Evolutionary conservation across 1,284 basidiomycete genomes (phyloP), one percentile per base, ranked within the genome.

Genomic region (Leccinum olivaceoglutinosum): DNA sequence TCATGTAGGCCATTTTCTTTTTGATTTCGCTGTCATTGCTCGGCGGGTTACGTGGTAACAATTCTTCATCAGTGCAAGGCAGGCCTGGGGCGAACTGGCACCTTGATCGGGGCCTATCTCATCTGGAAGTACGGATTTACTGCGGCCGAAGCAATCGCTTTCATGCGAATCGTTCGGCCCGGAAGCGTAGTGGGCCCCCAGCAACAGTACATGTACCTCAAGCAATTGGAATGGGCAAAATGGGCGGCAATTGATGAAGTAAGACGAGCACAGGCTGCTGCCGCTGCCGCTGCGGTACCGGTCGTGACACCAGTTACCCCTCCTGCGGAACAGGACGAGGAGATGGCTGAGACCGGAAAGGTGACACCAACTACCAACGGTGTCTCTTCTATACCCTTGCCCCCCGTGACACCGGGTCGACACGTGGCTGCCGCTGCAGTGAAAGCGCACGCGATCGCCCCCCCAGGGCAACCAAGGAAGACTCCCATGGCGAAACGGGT

Each of bases 51-150:
- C 58, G 46, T 72, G 46, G 63, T 71, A 71, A 71, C 63, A 58
- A 60, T 64, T 62, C 59, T 63, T 58, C 18, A 18, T 39, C 69
- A 97, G 88, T 97, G 94, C 76, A 97, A 97, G 81, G 94, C 94
- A 59, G 94, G 94, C 25, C 82, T 97, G 21, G 94, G 94, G 25
- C 84, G 94, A 59, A 97, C 94, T 3, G 96, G 97, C 4, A 96
- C 96, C 4, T 81, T 99, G 65, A 96, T 99, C 66, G 95, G 95
- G 59, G 97, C 97, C 3, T 99, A 98, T 80, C 84, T 99, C 63
- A 93, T 98, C 68, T 99, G 97, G 92, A 98, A 97, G 79, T 96
- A 98, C 72, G 92, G 92, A n/a, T 99, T 99, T 74, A 94, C 94
- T n/a, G 96, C 96, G 0, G 88, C 89, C 63, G 97, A 99, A 78